phyloP scores from a whole-genome alignment of 441 rosid genomes.

The Eutrema salsugineum region DNA sequence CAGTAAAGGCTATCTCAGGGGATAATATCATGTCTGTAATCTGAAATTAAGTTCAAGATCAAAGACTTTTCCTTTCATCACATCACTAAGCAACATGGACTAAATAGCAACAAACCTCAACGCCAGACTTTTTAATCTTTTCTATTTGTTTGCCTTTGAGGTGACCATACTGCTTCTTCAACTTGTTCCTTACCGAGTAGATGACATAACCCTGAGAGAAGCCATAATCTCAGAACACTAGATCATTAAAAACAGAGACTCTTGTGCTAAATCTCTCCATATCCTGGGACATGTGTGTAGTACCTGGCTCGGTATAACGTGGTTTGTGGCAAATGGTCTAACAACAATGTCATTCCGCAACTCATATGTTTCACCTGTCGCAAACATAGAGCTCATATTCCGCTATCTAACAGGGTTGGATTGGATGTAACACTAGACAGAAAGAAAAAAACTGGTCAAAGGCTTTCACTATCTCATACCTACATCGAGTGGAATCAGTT shows the following conservation, averaged over 20 bases:
- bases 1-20: slow-evolving; percentile 93
- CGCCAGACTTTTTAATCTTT: slow-evolving; percentile 85
- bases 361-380: slow-evolving; percentile 90
- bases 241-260: slow-evolving; percentile 3
- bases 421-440: neutral
- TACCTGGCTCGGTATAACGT: slow-evolving; percentile 93
- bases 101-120: slow-evolving; percentile 50
- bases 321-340: slow-evolving; percentile 79
- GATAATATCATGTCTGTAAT: slow-evolving; percentile 75
- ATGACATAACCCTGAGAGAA: slow-evolving; percentile 78
- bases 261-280: neutral
- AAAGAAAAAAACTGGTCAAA: neutral
- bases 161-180: slow-evolving; percentile 85
- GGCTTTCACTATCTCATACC: slow-evolving; percentile 43
- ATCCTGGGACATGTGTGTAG: neutral
- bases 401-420: neutral
- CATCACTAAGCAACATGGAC: neutral
- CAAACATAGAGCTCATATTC: neutral
- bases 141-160: slow-evolving; percentile 92
- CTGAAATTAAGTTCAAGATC: slow-evolving; percentile 35
- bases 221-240: neutral
- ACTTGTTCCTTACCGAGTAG: slow-evolving; percentile 78
- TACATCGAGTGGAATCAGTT: slow-evolving; percentile 72
- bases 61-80: neutral
- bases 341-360: slow-evolving; percentile 79